Evolutionary conservation across 371 early-diverging fungal species (phyloP).

Genomic region (Mortierella sp.): DNA sequence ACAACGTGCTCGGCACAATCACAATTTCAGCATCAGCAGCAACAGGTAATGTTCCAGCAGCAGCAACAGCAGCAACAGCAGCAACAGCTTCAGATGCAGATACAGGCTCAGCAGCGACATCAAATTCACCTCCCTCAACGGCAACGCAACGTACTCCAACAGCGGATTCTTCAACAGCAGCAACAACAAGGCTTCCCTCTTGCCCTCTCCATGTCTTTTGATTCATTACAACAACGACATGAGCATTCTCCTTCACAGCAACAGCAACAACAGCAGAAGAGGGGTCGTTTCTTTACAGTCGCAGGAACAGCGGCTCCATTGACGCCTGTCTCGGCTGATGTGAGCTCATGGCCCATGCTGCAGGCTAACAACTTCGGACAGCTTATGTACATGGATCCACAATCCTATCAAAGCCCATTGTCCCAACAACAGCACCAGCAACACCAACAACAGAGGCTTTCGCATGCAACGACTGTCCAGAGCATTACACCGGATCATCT

Average conservation of each 20-base stretch:
- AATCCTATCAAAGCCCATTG: conserved; percentile 16
- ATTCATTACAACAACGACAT: conserved; percentile 6
- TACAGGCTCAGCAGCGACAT: conserved; percentile 9
- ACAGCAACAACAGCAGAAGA: conserved; percentile 8
- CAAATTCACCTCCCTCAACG: conserved; percentile 9
- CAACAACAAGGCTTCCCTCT: conserved; percentile 23
- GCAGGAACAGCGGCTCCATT: conserved; percentile 16
- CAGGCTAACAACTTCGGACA: conserved; percentile 13
- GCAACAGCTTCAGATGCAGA: conserved; percentile 14
- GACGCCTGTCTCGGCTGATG: conserved; percentile 27
- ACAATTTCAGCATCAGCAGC: conserved; percentile 12
- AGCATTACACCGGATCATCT: conserved; percentile 33
- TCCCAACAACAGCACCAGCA: conserved; percentile 9
- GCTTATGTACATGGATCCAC: conserved; percentile 11
- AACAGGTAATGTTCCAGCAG: conserved; percentile 8
- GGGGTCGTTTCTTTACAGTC: conserved; percentile 19
- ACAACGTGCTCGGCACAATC: neutral
- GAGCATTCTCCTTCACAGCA: neutral
- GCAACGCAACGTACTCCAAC: conserved; percentile 11
- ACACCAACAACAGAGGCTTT: conserved; percentile 5
- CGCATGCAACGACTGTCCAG: conserved; percentile 18
- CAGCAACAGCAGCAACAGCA: conserved; percentile 10
- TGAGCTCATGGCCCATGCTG: conserved; percentile 4
- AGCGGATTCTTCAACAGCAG: conserved; percentile 18
- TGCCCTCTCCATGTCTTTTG: conserved; percentile 19